phyloP scores from a whole-genome alignment of 768 basidiomycete species.

The Tremella mesenterica region DNA sequence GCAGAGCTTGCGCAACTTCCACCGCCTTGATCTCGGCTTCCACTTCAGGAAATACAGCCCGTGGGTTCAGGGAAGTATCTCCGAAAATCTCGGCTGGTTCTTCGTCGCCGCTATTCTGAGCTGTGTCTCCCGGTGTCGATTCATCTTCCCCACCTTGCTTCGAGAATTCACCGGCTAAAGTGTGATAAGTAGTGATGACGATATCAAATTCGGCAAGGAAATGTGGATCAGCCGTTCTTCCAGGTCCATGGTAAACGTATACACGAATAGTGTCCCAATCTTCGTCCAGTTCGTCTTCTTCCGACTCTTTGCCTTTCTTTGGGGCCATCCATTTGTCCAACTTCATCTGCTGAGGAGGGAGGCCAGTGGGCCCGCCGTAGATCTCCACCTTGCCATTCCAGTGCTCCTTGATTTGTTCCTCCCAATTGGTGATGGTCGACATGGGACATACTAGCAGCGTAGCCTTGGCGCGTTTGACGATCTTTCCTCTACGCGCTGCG shows the following conservation, averaged over 20 bases:
- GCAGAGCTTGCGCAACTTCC: conserved; percentile 45
- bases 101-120: conserved; percentile 51
- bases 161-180: conserved; percentile 87
- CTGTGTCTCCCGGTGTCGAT: conserved; percentile 39
- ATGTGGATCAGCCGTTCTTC: conserved; percentile 71
- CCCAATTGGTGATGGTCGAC: conserved; percentile 96
- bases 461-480: conserved; percentile 59
- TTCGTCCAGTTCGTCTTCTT: conserved; percentile 41
- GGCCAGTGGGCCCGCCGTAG: conserved; percentile 59
- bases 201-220: conserved; percentile 91
- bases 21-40: conserved; percentile 39
- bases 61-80: conserved; percentile 54
- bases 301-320: conserved; percentile 21
- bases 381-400: conserved; percentile 83
- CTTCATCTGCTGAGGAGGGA: conserved; percentile 23
- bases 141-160: conserved; percentile 56
- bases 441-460: conserved; percentile 95
- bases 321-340: conserved; percentile 31
- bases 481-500: conserved; percentile 23
- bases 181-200: conserved; percentile 94
- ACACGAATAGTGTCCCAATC: conserved; percentile 48
- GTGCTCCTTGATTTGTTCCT: conserved; percentile 95
- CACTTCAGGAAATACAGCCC: conserved; percentile 36
- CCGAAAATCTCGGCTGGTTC: conserved; percentile 61
- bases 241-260: conserved; percentile 92